Evolutionary conservation across 768 basidiomycete genomes (phyloP).

Genomic region (Kwoniella mangroviensis): DNA sequence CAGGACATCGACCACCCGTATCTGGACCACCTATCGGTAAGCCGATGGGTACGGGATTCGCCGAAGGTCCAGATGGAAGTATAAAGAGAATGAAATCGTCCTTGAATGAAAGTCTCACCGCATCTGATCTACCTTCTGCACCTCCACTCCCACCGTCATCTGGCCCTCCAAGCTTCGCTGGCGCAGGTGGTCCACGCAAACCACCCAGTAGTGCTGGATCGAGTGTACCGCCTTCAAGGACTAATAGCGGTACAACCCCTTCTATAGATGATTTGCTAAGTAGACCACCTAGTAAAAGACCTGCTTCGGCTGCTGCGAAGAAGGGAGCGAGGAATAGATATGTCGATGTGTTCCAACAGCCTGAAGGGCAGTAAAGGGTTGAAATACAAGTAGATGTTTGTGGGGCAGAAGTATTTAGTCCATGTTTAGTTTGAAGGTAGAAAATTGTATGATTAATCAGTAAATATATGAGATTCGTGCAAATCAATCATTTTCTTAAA

Average conservation of each 20-base stretch:
- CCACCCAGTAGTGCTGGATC: constrained; percentile 50
- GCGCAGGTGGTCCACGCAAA: constrained; percentile 12
- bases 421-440: not conserved
- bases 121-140: constrained; percentile 24
- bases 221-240: constrained; percentile 58
- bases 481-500: no score
- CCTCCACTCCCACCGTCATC: constrained; percentile 2
- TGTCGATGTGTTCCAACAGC: constrained; percentile 79
- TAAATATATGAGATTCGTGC: no score
- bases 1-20: constrained; percentile 20
- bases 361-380: constrained; percentile 10
- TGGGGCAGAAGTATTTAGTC: not conserved
- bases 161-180: constrained; percentile 14
- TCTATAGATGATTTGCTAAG: constrained; percentile 60
- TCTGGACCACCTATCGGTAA: constrained; percentile 22
- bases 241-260: constrained; percentile 31
- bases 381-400: not conserved
- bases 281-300: constrained; percentile 62
- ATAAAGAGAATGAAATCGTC: constrained; percentile 29
- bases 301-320: constrained; percentile 67
- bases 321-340: constrained; percentile 80
- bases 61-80: constrained; percentile 26
- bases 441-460: not conserved
- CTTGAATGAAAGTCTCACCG: constrained; percentile 31
- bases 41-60: constrained; percentile 4